phyloP scores from a whole-genome alignment of 768 basidiomycete species.

The Cytidiella melzeri region DNA sequence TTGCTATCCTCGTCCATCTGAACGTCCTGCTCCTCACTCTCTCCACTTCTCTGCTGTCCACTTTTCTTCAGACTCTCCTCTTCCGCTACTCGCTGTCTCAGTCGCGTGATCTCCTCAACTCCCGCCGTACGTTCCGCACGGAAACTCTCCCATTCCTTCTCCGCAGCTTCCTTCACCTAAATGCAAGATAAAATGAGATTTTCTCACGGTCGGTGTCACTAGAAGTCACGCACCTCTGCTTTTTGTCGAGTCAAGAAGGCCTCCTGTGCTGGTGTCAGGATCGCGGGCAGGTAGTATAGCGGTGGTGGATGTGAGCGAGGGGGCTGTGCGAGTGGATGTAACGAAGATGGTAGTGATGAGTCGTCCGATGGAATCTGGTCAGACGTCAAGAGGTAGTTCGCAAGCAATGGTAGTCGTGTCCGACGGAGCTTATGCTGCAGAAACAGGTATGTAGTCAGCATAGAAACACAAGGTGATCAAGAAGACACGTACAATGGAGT shows the following conservation, averaged over 20 bases:
- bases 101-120: constrained; percentile 53
- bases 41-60: constrained; percentile 33
- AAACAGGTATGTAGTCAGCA: too few species aligned
- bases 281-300: constrained; percentile 68
- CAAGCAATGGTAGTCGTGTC: constrained; percentile 62
- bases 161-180: constrained; percentile 55
- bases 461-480: too few species aligned
- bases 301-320: constrained; percentile 70
- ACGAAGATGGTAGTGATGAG: constrained; percentile 21
- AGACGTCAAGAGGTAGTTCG: constrained; percentile 72
- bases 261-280: constrained; percentile 65
- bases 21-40: constrained; percentile 16
- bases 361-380: constrained; percentile 48
- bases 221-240: constrained; percentile 42
- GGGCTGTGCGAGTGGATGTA: constrained; percentile 38
- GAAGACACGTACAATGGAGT: constrained; percentile 69
- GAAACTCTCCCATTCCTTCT: constrained; percentile 67
- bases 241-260: constrained; percentile 57
- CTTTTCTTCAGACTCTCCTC: constrained; percentile 48
- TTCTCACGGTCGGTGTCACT: neutral
- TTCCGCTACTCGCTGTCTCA: constrained; percentile 61
- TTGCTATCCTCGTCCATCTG: constrained; percentile 17
- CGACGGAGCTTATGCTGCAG: constrained; percentile 67
- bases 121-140: constrained; percentile 50
- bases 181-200: neutral